Evolutionary conservation across 169 alveolate species (phyloP).

Genomic region (Eimeria maxima): DNA sequence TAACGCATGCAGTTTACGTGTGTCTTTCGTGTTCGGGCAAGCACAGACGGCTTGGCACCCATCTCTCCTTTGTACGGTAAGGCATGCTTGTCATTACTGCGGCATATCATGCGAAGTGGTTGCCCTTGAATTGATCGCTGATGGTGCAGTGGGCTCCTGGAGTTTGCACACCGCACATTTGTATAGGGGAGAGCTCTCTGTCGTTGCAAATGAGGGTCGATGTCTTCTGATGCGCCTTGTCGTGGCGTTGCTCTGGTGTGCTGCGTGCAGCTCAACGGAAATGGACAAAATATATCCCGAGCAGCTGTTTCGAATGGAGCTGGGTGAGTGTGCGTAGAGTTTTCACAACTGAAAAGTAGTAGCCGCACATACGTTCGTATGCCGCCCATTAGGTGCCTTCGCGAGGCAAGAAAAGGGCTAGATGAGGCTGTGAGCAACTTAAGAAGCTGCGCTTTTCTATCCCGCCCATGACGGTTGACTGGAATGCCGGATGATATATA

Average conservation of each 20-base stretch:
- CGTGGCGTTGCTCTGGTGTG: not conserved
- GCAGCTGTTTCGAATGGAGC: slow-evolving; percentile 90
- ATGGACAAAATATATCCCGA: slow-evolving; percentile 94
- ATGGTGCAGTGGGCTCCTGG: not conserved
- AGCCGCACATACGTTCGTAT: not conserved
- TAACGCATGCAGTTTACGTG: slow-evolving; percentile 96
- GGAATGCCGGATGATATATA: not conserved
- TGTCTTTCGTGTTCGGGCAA: slow-evolving; percentile 98
- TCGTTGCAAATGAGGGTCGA: not conserved
- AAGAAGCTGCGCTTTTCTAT: not conserved
- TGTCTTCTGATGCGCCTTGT: not conserved
- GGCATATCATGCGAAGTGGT: not conserved
- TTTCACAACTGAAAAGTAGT: no score
- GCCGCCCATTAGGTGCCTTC: not conserved
- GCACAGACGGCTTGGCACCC: slow-evolving; percentile 97
- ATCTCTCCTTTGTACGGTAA: slow-evolving; percentile 95
- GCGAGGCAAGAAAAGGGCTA: not conserved
- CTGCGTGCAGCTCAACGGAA: slow-evolving; percentile 88
- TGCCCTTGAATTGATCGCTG: not conserved
- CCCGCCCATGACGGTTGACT: not conserved
- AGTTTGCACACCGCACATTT: not conserved
- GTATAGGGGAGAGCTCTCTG: not conserved
- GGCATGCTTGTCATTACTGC: not conserved
- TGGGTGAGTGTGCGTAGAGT: slow-evolving; percentile 83
- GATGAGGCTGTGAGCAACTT: not conserved